Base-by-base conservation (phyloP, 2,329 filamentous ascomycete genomes). In the Arthrinium puccinioides region DNA sequence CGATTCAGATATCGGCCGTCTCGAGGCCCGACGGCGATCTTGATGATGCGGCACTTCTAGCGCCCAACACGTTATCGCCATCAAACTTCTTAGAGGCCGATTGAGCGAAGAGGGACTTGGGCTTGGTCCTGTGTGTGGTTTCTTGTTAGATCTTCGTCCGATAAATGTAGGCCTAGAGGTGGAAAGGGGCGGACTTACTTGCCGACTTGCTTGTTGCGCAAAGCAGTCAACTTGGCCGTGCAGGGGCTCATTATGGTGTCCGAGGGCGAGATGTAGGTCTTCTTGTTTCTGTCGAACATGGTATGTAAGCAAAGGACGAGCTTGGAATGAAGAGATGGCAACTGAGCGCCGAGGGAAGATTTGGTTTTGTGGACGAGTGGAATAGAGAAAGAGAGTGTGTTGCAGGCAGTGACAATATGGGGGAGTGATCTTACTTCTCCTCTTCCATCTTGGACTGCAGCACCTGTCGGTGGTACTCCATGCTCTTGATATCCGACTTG, bases 211-310 rank as follows among this genome's bases (percentile, higher is more conserved):
- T 87, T 88, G 65, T 77, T 85, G 63, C 85, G 84, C 61, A 89
- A 78, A 27, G 83, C 82, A 45, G 74, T 83, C 52, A 92, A 75
- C 72, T 92, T 92, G 60, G 84, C 82, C 14, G 82, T 84, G 62
- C 85, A 88, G 24, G 87, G 87, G 51, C 83, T 88, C 80, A 88
- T 85, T 68, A 94, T 89, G 63, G 79, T 80, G 62, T 94, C 87
- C n/a, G 84, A 89, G 3, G 87, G 87, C 14, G 84, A 89, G 58
- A 89, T 70, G 63, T 89, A 90, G 48, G 73, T 66, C 50, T 70
- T 66, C 31, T 61, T 52, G 36, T 65, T 63, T 48, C 64, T 55
- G 42, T 36, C 38, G 26, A 28, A 18, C 16, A 18, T 9, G 15
- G 32, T 28, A 7, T 23, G 36, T 27, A 8, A 2, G 16, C 8